Conservation (phyloP, 208 protist genomes). For the Vickermania ingenoplastis region DNA sequence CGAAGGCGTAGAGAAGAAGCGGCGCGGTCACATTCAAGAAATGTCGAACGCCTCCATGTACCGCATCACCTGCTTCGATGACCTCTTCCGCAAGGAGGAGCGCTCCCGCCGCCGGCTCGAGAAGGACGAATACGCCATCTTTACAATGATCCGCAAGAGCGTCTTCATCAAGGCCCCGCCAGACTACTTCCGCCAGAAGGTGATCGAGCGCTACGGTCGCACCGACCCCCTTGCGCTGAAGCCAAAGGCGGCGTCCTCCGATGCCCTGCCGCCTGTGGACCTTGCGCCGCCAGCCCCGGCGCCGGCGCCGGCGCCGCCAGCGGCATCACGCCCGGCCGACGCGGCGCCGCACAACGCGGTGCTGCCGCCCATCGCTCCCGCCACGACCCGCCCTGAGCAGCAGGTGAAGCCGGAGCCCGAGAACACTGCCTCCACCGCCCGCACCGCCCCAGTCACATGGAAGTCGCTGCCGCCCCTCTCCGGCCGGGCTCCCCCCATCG, state of each 20-base stretch:
- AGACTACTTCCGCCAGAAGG: slow-evolving; percentile 49
- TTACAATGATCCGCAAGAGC: slow-evolving; percentile 20
- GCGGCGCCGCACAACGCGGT: neutral
- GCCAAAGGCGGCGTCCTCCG: neutral
- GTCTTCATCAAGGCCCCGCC: slow-evolving; percentile 48
- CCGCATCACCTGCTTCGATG: slow-evolving; percentile 26
- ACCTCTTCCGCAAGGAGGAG: slow-evolving; percentile 20
- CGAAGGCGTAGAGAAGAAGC: slow-evolving; percentile 33
- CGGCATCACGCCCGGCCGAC: neutral
- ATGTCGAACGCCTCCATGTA: slow-evolving; percentile 33
- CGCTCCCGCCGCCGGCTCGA: slow-evolving; percentile 27
- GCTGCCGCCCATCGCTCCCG: neutral
- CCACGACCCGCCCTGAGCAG: neutral
- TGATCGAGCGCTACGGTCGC: slow-evolving; percentile 29
- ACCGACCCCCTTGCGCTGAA: too few species aligned
- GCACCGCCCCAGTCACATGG: neutral
- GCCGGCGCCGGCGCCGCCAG: neutral
- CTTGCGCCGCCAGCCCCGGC: neutral
- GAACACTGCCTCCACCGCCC: neutral
- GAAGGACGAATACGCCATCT: slow-evolving; percentile 31
- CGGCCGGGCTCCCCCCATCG: neutral
- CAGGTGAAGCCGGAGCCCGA: neutral
- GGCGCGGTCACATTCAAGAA: slow-evolving; percentile 40
- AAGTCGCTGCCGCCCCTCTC: neutral
- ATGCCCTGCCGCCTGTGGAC: neutral